Evolutionary conservation across 106 monocot genomes (phyloP).

Genomic region (Phalaenopsis equestris): DNA sequence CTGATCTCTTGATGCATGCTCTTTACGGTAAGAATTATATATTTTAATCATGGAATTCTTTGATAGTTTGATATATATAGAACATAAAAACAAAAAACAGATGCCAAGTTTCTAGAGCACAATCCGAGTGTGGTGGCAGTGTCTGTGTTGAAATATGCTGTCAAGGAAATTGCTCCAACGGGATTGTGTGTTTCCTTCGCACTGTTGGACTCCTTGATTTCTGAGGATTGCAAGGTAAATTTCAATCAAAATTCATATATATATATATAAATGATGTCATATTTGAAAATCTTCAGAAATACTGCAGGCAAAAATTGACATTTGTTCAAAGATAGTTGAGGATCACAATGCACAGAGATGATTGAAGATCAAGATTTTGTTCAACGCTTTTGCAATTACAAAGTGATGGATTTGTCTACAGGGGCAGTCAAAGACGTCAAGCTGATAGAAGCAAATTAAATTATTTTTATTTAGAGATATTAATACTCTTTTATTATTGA

Average conservation of each 20-base stretch:
- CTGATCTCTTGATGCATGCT: constrained; percentile 28
- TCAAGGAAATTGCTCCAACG: constrained; percentile 7
- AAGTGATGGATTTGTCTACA: too few relatives aligned
- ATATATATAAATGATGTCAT: neutral
- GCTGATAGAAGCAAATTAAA: neutral
- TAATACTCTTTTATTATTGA: neutral
- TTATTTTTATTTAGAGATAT: neutral
- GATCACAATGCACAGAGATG: neutral
- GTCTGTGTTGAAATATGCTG: constrained; percentile 13
- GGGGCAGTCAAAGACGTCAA: too few relatives aligned
- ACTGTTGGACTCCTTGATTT: constrained; percentile 10
- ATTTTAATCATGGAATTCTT: too few relatives aligned
- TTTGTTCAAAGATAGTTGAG: constrained; percentile 7
- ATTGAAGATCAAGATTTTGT: neutral
- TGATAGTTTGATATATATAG: neutral
- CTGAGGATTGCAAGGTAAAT: constrained; percentile 14
- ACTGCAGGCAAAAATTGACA: constrained; percentile 10
- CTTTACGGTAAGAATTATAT: constrained; percentile 29
- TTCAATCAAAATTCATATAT: neutral
- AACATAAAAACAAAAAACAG: constrained; percentile 1
- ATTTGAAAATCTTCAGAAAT: neutral
- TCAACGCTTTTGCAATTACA: neutral
- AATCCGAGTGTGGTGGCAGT: constrained; percentile 8
- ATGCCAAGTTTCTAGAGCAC: constrained; percentile 11
- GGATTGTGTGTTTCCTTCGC: constrained; percentile 3